Base-by-base conservation (phyloP, 495 filamentous ascomycete genomes). In the Penicillium salamii region DNA sequence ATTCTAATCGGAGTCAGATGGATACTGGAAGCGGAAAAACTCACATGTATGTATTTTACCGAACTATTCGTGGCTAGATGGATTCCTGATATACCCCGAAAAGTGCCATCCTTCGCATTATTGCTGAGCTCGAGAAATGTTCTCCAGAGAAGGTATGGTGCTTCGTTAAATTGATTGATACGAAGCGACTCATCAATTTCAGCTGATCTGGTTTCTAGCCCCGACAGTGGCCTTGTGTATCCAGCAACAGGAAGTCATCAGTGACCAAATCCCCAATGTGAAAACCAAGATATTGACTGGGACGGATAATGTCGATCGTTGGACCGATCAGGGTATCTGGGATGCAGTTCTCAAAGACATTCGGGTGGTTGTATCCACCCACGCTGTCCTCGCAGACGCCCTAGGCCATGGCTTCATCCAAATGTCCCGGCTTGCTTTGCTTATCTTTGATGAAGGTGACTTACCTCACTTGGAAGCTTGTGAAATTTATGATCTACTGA, bases 21-120 rank as follows among this genome's bases (percentile, higher is more conserved):
- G 90, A 93, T 58, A 96, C 91, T 0, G 91, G 91, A 1, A 89
- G 82, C 62, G 92, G 92, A 7, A 97, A 97, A 67, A 97, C 92
- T 2, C 85, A 88, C 48, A 84, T 96, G 90, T 91, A 83, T 62
- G 80, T 66, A 38, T 32, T 41, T 15, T 5, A 7, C 38, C 8
- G 14, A 7, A 43, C 15, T 14, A 13, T 28, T 36, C 9, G 13
- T 34, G 24, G 4, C 24, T 9, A 28, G 19, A 15, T 39, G 18
- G 26, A 46, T 19, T 44, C 19, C 34, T 39, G 35, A 50, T 23
- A 38, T 28, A 35, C 31, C 12, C 48, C 46, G 42, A 41, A 39
- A 36, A 92, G 89, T 49, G 91, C 91, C 23, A 69, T 93, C 7
- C 70, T 90, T 42, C 84, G 92, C 24, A 95, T 95, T 26, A 75